Evolutionary conservation across 805 yeast genomes (phyloP).

Genomic region (Kluyveromyces dobzhanskii): DNA sequence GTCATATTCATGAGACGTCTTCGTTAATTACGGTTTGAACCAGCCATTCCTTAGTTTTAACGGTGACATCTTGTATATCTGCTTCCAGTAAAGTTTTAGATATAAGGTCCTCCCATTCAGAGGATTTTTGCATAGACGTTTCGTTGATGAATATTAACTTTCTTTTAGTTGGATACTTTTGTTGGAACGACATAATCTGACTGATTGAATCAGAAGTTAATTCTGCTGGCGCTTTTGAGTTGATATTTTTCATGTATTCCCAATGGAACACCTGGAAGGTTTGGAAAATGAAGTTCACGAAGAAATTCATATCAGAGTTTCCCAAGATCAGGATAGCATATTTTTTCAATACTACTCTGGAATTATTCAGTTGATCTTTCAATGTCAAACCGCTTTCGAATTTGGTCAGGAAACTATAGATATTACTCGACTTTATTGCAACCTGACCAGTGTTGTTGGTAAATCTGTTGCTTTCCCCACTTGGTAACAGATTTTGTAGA

Average conservation of each 20-base stretch:
- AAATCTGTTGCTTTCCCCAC: conserved; percentile 55
- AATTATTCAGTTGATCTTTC: conserved; percentile 31
- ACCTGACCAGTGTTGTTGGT: conserved; percentile 13
- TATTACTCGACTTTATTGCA: conserved; percentile 40
- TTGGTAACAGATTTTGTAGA: conserved; percentile 53
- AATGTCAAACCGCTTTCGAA: conserved; percentile 28
- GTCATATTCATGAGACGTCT: background rate
- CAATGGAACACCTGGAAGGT: conserved; percentile 14
- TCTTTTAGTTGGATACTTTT: background rate
- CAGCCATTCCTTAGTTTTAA: conserved; percentile 28
- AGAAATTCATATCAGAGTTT: conserved; percentile 18
- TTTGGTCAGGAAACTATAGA: conserved; percentile 35
- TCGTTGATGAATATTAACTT: conserved; percentile 18
- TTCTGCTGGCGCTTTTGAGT: background rate
- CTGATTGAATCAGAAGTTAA: background rate
- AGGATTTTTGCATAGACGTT: conserved; percentile 1
- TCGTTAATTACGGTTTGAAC: conserved; percentile 26
- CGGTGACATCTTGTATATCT: conserved; percentile 6
- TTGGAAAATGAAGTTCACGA: conserved; percentile 20
- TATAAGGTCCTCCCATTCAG: background rate
- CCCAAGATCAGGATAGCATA: conserved; percentile 31
- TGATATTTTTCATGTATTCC: background rate
- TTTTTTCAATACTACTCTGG: conserved; percentile 21
- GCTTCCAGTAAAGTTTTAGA: background rate
- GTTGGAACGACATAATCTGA: background rate